Evolutionary conservation across 345 rosid species (phyloP).

Genomic region (Brassica carinata): DNA sequence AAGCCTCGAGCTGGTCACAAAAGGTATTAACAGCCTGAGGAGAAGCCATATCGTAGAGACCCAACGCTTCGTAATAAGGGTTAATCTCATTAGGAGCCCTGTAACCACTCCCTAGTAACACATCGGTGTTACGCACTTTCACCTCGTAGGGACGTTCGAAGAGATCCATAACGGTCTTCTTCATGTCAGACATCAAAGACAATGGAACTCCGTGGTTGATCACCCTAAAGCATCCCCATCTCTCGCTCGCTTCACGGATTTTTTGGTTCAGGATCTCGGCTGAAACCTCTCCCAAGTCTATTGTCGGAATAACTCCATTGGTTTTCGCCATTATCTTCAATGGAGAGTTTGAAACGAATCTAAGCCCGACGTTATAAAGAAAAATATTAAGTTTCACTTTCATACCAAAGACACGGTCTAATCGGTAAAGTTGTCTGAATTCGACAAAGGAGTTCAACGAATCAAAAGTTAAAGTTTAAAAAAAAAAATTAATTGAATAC

Average conservation of each 20-base stretch:
- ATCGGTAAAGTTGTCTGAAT: slow-evolving; percentile 14
- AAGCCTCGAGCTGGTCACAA: slow-evolving; percentile 68
- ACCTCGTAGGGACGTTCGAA: slow-evolving; percentile 67
- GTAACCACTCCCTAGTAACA: slow-evolving; percentile 77
- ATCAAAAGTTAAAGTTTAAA: not conserved
- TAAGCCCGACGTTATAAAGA: not conserved
- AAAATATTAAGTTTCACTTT: not conserved
- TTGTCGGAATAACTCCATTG: slow-evolving; percentile 39
- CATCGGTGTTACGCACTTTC: slow-evolving; percentile 60
- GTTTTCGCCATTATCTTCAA: slow-evolving; percentile 19
- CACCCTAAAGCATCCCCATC: slow-evolving; percentile 81
- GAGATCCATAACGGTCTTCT: slow-evolving; percentile 59
- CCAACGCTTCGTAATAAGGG: slow-evolving; percentile 84
- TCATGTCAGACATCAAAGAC: slow-evolving; percentile 64
- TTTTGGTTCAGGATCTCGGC: slow-evolving; percentile 45
- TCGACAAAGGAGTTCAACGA: slow-evolving; percentile 4
- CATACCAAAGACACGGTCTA: not conserved
- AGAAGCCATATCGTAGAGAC: slow-evolving; percentile 72
- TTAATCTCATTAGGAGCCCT: slow-evolving; percentile 52
- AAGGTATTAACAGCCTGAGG: slow-evolving; percentile 60
- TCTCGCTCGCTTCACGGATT: slow-evolving; percentile 59
- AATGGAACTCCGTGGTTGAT: slow-evolving; percentile 61
- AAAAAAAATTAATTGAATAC: too few relatives aligned
- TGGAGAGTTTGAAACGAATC: not conserved
- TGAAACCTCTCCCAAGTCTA: slow-evolving; percentile 56